Evolutionary conservation across 345 rosid genomes (phyloP), one percentile per base, ranked within the genome.

Genomic region (Euphorbia lathyris): DNA sequence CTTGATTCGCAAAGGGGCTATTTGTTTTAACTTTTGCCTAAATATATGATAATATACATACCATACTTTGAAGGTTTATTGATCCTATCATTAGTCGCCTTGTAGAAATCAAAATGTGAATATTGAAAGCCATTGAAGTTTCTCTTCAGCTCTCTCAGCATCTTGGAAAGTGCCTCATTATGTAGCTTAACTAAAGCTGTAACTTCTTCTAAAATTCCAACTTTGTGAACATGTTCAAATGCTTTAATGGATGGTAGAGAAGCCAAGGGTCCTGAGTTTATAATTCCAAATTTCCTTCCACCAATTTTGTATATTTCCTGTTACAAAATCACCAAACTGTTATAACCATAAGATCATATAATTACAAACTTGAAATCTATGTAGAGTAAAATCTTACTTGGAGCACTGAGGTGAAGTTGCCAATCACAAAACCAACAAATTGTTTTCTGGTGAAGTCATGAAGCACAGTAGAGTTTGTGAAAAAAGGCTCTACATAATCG

Each of bases 11-110:
- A n/a, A n/a, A n/a, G n/a, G n/a, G n/a, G n/a, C n/a, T n/a, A n/a
- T n/a, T n/a, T n/a, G n/a, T n/a, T n/a, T n/a, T n/a, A n/a, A n/a
- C n/a, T n/a, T n/a, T n/a, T n/a, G n/a, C n/a, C n/a, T n/a, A n/a
- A n/a, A n/a, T n/a, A n/a, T n/a, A 2, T 32, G 5, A 32, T 5
- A 20, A 8, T 53, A 2, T 4, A 67, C 72, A 8, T n/a, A 72
- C 79, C 82, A 58, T 75, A 75, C 66, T 75, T 72, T n/a, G 62
- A 30, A 60, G 76, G 74, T n/a, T 72, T 25, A 50, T 58, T 40
- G 22, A 72, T 69, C 50, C 67, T 61, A 2, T 79, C 32, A 7
- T 1, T 11, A 3, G 17, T 12, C 2, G 57, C 25, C 23, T 17
- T 55, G 51, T 63, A 69, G 17, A 68, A 26, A 59, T 79, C 66